Evolutionary conservation across 257 asterid genomes (phyloP).

Genomic region (Euphrasia confusa): DNA sequence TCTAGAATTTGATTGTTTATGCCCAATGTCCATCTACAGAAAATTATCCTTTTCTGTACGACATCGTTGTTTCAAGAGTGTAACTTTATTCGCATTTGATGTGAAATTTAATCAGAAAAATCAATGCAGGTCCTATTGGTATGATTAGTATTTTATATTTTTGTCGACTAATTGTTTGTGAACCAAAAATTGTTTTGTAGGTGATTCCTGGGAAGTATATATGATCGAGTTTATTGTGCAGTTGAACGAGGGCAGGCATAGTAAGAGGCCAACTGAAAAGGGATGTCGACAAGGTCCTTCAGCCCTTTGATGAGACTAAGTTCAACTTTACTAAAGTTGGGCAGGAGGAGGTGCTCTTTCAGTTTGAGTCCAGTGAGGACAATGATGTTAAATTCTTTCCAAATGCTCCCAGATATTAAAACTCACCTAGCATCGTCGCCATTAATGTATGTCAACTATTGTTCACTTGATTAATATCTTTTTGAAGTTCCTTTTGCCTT

Average conservation of each 20-base stretch:
- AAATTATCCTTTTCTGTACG: too few species aligned
- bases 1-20: too few species aligned
- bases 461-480: too few species aligned
- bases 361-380: slow-evolving; percentile 58
- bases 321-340: slow-evolving; percentile 92
- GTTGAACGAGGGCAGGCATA: slow-evolving; percentile 90
- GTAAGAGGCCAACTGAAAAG: slow-evolving; percentile 96
- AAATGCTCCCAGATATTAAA: slow-evolving; percentile 54
- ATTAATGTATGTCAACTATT: slow-evolving; percentile 50
- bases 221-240: slow-evolving; percentile 74
- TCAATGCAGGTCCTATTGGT: too few species aligned
- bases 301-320: slow-evolving; percentile 81
- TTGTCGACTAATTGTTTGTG: neutral
- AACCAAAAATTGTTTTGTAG: slow-evolving; percentile 28
- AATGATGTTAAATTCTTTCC: slow-evolving; percentile 53
- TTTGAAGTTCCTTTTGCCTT: too few species aligned
- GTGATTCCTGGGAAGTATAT: slow-evolving; percentile 67
- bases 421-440: slow-evolving; percentile 73
- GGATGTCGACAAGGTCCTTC: slow-evolving; percentile 88
- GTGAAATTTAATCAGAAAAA: too few species aligned
- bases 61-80: too few species aligned
- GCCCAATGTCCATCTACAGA: too few species aligned
- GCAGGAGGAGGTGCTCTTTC: slow-evolving; percentile 87
- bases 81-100: too few species aligned
- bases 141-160: too few species aligned